Evolutionary conservation across 2,329 filamentous ascomycete species (phyloP).

Genomic region (Aureobasidium sp.): DNA sequence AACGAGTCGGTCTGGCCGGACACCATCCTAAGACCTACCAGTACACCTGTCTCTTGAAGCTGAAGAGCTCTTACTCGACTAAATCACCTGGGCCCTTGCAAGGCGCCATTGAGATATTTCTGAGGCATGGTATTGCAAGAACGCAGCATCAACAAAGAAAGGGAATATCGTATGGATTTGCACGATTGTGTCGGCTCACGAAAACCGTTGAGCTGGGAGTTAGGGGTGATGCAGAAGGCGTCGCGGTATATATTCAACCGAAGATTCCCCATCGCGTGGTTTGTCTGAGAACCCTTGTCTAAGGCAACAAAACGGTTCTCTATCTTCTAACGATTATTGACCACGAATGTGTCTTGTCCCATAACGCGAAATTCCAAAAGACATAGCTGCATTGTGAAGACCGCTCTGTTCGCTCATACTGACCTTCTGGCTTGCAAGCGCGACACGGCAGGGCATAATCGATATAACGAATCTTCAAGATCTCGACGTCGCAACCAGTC

Average conservation of each 20-base stretch:
- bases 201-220: constrained; percentile 8
- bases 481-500: background rate
- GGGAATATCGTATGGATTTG: background rate
- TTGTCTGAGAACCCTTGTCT: constrained; percentile 10
- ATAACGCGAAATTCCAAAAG: background rate
- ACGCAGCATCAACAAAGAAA: background rate
- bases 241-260: constrained; percentile 2
- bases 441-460: background rate
- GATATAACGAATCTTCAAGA: background rate
- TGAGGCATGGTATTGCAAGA: background rate
- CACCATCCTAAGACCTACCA: background rate
- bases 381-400: background rate
- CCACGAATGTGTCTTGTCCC: constrained; percentile 1
- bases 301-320: constrained; percentile 5
- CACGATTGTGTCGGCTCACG: background rate
- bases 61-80: too few species aligned
- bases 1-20: constrained; percentile 4
- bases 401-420: background rate
- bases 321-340: constrained; percentile 4
- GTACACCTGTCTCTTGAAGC: background rate
- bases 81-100: background rate
- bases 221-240: constrained; percentile 8
- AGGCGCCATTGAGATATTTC: background rate
- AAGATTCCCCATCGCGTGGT: constrained; percentile 8
- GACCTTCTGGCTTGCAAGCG: background rate